Evolutionary conservation across 768 basidiomycete genomes (phyloP).

Genomic region (Rossbeevera mucosa): DNA sequence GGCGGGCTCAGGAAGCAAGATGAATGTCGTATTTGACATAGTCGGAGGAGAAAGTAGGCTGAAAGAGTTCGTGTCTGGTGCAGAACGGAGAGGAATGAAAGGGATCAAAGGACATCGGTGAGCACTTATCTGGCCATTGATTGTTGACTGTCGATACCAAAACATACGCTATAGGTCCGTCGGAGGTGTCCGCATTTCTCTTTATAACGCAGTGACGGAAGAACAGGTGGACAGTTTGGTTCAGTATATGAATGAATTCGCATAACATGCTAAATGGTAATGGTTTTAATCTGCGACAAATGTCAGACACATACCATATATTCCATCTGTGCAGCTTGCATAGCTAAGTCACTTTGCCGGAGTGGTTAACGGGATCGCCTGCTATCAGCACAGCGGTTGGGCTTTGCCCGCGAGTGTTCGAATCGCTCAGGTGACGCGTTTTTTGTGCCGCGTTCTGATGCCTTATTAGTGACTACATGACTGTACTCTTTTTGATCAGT

Average conservation of each 20-base stretch:
- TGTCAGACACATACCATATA: background rate
- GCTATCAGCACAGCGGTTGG: slow-evolving; percentile 55
- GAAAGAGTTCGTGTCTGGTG: slow-evolving; percentile 73
- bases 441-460: slow-evolving; percentile 22
- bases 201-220: slow-evolving; percentile 87
- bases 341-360: slow-evolving; percentile 75
- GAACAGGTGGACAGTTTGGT: slow-evolving; percentile 62
- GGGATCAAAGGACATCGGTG: slow-evolving; percentile 92
- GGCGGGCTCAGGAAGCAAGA: slow-evolving; percentile 79
- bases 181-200: slow-evolving; percentile 72
- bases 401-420: slow-evolving; percentile 61
- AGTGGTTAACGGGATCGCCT: slow-evolving; percentile 90
- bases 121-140: slow-evolving; percentile 28
- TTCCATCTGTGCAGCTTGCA: fast-evolving
- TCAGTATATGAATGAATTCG: slow-evolving; percentile 57
- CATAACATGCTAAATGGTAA: slow-evolving; percentile 4
- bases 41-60: slow-evolving; percentile 69
- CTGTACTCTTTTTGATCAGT: background rate
- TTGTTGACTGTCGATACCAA: background rate
- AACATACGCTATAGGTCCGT: slow-evolving; percentile 41
- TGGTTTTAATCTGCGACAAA: background rate
- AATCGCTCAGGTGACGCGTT: slow-evolving; percentile 56
- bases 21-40: slow-evolving; percentile 90
- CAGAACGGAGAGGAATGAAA: slow-evolving; percentile 74
- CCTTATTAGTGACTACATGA: too few relatives aligned